These are phyloP conservation scores for Phanerodontia chrysosporium DNA, from an alignment of 768 basidiomycete genomes.

Conservation along the genomic window DNA sequence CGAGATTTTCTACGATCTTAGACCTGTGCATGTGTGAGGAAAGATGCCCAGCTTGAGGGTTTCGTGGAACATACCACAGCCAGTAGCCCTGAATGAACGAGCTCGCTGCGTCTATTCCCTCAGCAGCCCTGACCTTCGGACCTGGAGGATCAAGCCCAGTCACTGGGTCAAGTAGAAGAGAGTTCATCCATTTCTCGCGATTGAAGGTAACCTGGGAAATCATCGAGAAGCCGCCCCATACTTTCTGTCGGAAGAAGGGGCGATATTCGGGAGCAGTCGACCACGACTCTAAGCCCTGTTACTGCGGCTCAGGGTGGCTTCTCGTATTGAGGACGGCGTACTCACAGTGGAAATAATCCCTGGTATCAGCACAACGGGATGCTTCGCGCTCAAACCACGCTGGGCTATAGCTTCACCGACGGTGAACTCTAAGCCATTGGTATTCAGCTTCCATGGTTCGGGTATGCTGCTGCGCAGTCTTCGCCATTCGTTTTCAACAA, in stretches of 20 bases:
- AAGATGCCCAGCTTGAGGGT: too few species aligned
- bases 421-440: slow-evolving; percentile 76
- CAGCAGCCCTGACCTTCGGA: slow-evolving; percentile 84
- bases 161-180: slow-evolving; percentile 85
- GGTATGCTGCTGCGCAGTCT: slow-evolving; percentile 65
- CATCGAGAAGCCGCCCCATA: slow-evolving; percentile 81
- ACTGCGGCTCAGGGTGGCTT: background rate
- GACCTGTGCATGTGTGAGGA: slow-evolving; percentile 55
- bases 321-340: background rate
- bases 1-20: slow-evolving; percentile 92
- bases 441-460: slow-evolving; percentile 78
- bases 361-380: slow-evolving; percentile 84
- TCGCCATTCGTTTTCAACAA: slow-evolving; percentile 69
- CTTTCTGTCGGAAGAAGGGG: slow-evolving; percentile 86
- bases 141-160: slow-evolving; percentile 89
- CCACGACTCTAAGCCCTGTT: slow-evolving; percentile 87
- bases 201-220: slow-evolving; percentile 79
- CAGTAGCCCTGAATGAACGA: slow-evolving; percentile 89
- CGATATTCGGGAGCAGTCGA: slow-evolving; percentile 82
- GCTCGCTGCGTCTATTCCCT: slow-evolving; percentile 88
- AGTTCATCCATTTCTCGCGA: slow-evolving; percentile 83
- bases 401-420: slow-evolving; percentile 66
- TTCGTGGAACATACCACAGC: slow-evolving; percentile 60
- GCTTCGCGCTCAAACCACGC: slow-evolving; percentile 60
- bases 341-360: slow-evolving; percentile 85